Percentiles rank a stretch among this genome's conserved stretches.
Evolutionary conservation across 352 stramenopile species (phyloP).

Genomic region (Globisporangium spinosum): DNA sequence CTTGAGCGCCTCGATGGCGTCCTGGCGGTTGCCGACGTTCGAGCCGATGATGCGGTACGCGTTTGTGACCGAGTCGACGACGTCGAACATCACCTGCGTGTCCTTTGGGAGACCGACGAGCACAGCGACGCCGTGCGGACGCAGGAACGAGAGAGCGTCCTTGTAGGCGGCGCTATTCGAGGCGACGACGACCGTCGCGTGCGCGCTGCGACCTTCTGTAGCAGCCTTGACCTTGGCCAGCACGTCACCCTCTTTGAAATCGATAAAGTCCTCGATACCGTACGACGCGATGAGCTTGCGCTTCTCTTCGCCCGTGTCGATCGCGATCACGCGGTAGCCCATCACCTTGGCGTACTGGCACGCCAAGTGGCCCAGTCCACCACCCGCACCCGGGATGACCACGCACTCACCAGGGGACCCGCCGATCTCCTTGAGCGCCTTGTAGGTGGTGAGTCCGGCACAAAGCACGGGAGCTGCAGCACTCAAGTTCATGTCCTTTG

Average conservation of each 20-base stretch:
- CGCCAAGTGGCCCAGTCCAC: constrained; percentile 73
- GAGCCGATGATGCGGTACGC: constrained; percentile 48
- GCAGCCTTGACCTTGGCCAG: constrained; percentile 37
- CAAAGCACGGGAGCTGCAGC: constrained; percentile 71
- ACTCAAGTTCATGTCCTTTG: constrained; percentile 39
- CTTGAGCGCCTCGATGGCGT: constrained; percentile 52
- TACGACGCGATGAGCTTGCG: constrained; percentile 56
- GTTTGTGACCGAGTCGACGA: constrained; percentile 35
- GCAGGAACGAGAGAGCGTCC: constrained; percentile 54
- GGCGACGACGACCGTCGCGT: constrained; percentile 77
- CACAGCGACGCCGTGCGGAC: constrained; percentile 56
- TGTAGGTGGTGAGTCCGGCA: constrained; percentile 86
- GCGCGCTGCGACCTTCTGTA: constrained; percentile 44
- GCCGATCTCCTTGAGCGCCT: constrained; percentile 63
- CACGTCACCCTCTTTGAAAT: constrained; percentile 56
- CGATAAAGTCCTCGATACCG: constrained; percentile 66
- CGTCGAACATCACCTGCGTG: constrained; percentile 30
- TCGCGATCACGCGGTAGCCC: constrained; percentile 62
- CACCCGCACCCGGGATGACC: constrained; percentile 54
- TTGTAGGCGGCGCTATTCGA: constrained; percentile 50
- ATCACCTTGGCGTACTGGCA: constrained; percentile 74
- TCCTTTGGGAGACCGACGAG: constrained; percentile 72
- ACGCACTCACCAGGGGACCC: constrained; percentile 39
- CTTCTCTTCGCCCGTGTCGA: constrained; percentile 71
- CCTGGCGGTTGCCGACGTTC: constrained; percentile 53